Conservation (phyloP, 352 stramenopile genomes). For the Globisporangium alternatum region DNA sequence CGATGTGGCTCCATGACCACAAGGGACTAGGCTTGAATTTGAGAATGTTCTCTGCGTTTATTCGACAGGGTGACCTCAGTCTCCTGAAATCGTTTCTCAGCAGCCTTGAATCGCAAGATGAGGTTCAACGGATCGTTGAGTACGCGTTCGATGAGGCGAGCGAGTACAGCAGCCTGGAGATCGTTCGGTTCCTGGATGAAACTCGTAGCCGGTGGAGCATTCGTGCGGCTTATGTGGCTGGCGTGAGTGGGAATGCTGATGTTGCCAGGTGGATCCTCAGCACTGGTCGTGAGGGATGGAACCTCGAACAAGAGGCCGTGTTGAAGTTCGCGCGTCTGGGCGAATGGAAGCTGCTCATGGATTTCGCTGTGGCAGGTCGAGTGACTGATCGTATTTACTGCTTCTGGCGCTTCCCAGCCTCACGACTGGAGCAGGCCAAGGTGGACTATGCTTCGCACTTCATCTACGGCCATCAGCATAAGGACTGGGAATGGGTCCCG, state of each 20-base stretch:
- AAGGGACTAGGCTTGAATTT: background rate
- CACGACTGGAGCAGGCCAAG: background rate
- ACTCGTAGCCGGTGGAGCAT: background rate
- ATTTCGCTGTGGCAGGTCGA: background rate
- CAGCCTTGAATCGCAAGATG: background rate
- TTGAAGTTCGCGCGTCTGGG: background rate
- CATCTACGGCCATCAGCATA: background rate
- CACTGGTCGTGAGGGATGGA: background rate
- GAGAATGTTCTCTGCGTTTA: background rate
- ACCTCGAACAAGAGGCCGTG: background rate
- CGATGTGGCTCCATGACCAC: constrained; percentile 4
- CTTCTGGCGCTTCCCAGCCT: background rate
- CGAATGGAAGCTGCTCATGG: background rate
- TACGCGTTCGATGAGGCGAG: background rate
- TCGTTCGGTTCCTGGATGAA: background rate
- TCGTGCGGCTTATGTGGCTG: background rate
- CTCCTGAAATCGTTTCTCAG: background rate
- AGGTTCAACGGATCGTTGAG: too few relatives aligned
- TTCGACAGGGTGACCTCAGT: background rate
- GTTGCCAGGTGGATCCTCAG: background rate
- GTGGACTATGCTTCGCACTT: background rate
- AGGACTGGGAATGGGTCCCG: background rate
- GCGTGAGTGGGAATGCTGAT: background rate
- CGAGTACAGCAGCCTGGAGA: background rate
- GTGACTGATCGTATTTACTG: background rate